These are phyloP conservation scores for Barbatosphaeria neglecta DNA, from an alignment of 495 filamentous ascomycete species.

Conservation along the genomic window DNA sequence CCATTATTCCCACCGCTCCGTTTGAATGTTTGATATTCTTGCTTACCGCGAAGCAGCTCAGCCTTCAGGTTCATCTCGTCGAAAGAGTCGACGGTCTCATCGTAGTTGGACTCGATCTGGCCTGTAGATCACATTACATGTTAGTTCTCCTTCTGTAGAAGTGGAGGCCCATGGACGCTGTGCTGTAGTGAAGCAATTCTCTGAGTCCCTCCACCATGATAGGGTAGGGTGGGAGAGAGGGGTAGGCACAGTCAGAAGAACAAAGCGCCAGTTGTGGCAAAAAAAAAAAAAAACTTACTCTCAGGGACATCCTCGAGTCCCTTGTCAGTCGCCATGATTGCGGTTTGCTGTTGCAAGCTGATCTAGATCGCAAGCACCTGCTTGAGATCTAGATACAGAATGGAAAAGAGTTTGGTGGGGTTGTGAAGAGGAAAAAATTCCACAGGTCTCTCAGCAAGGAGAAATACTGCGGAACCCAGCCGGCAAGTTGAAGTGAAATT, in stretches of 20 bases:
- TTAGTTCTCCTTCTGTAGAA: no score
- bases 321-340: slow-evolving; percentile 96
- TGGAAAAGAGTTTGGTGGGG: slow-evolving; percentile 28
- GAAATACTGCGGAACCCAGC: slow-evolving; percentile 17
- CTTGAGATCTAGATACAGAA: slow-evolving; percentile 43
- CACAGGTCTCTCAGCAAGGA: slow-evolving; percentile 25
- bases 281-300: slow-evolving; percentile 41
- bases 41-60: slow-evolving; percentile 92
- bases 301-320: slow-evolving; percentile 93
- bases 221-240: no score
- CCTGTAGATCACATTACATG: slow-evolving; percentile 47
- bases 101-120: slow-evolving; percentile 99
- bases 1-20: slow-evolving; percentile 6
- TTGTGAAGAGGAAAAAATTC: slow-evolving; percentile 28
- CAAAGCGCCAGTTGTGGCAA: neutral
- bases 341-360: slow-evolving; percentile 36
- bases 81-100: slow-evolving; percentile 98
- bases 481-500: slow-evolving; percentile 17
- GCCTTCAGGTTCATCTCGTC: slow-evolving; percentile 94
- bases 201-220: no score
- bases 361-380: slow-evolving; percentile 63
- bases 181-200: no score
- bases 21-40: slow-evolving; percentile 2
- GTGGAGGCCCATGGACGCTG: no score
- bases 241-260: no score